A percentile compares a stretch with the other conserved stretches of the same genome.
These are phyloP conservation scores for Blastobotrys persicus DNA, from an alignment of 1,139 yeast genomes.

Conservation along the genomic window DNA sequence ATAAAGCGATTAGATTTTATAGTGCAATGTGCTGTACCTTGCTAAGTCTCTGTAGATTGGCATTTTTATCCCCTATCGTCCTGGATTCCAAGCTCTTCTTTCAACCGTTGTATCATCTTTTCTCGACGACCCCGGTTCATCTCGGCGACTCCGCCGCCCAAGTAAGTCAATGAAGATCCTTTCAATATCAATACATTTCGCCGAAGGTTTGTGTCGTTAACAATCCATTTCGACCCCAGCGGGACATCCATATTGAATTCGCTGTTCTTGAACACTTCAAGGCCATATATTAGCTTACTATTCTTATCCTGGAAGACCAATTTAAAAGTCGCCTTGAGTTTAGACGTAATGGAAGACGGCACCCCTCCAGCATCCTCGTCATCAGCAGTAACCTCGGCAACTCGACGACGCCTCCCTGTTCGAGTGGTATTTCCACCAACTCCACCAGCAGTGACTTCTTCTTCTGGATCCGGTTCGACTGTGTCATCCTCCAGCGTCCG, in stretches of 20 bases:
- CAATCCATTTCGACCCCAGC: conserved; percentile 23
- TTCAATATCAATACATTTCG: conserved; percentile 27
- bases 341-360: neutral
- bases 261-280: conserved; percentile 25
- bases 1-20: too few species aligned
- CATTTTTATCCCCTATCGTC: too few species aligned
- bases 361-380: conserved; percentile 3
- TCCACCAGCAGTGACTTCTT: neutral
- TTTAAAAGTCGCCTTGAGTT: conserved; percentile 19
- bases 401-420: conserved; percentile 8
- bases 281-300: conserved; percentile 28
- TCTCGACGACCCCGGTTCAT: conserved; percentile 11
- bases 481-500: conserved; percentile 19
- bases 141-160: conserved; percentile 20
- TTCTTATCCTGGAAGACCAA: conserved; percentile 28
- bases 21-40: too few species aligned
- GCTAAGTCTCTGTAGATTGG: too few species aligned
- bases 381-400: conserved; percentile 7
- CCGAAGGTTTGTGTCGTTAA: conserved; percentile 18
- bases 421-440: neutral
- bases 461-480: conserved; percentile 1
- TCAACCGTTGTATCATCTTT: conserved; percentile 5
- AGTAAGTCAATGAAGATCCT: conserved; percentile 14
- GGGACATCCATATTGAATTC: conserved; percentile 20
- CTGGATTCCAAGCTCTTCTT: conserved; percentile 5